Base-by-base conservation (phyloP, 2,329 filamentous ascomycete genomes). In the Gaeumannomyces sp. region DNA sequence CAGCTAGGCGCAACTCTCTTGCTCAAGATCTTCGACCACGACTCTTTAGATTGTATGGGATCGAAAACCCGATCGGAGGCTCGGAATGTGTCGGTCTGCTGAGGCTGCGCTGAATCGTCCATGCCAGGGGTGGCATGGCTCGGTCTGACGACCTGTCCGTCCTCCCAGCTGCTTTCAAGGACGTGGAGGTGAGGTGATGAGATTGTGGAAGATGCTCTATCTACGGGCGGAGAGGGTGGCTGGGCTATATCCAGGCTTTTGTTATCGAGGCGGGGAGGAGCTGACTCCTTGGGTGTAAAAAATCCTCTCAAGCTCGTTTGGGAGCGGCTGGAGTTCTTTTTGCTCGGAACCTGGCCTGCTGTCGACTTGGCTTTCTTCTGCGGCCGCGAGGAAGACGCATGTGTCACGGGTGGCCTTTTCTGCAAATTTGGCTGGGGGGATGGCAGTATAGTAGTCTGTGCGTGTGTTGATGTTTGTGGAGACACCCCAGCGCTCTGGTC, bases 21-120 rank as follows among this genome's bases (percentile, higher is more conserved):
- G 22, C 88, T 85, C 67, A 98, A 88, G 19, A 98, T 81, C 73
- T 89, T 93, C 5, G 87, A 88, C 95, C 95, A 98, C 28, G 89
- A 89, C 72, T 95, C 89, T 73, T 92, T 94, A 60, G 85, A 84
- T 67, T 85, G 81, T 62, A 92, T 86, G 0, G 89, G 88, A 69
- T 93, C 90, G 66, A 89, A 81, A 1, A 85, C 79, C 65, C 75
- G 80, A 8, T 62, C 59, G 59, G 31, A 50, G 19, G 22, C 22
- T 50, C 19, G 19, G 11, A 2, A 45, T 4, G 14, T 16, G 16
- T 59, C 45, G 59, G 28, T 27, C 59, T 62, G 50, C 14, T 27
- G n/a, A 35, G 29, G 38, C 35, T 66, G 33, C 29, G 65, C 69
- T 56, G 57, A 7, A 3, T 45, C 14, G 5, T 19, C 38, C 4